Conservation (phyloP, 176 grass and related monocot species). For the Saccharum officinarum region DNA sequence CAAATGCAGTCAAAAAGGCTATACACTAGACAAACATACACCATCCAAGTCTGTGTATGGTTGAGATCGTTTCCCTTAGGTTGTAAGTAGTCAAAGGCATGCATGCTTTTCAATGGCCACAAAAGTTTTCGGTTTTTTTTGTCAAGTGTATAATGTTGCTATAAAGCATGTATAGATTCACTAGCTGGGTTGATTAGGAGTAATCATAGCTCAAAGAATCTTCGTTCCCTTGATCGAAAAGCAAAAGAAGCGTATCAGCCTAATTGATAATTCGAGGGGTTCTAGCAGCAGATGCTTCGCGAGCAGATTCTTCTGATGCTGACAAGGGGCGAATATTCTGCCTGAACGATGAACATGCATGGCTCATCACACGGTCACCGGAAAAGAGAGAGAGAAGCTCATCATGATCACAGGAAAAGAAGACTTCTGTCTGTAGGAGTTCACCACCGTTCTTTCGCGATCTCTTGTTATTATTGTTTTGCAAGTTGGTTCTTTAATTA, state of each 20-base stretch:
- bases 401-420: not conserved
- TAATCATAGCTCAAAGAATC: slow-evolving; percentile 18
- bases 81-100: not conserved
- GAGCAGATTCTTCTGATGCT: slow-evolving; percentile 13
- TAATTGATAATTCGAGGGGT: not conserved
- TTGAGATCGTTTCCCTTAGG: not conserved
- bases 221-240: not conserved
- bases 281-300: not conserved
- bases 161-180: not conserved
- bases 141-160: not conserved
- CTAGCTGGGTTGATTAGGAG: not conserved
- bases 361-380: not conserved
- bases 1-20: slow-evolving; percentile 16
- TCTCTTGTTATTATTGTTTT: not conserved
- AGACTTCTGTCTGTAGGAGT: not conserved
- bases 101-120: too few relatives aligned
- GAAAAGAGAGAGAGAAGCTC: not conserved
- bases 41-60: not conserved
- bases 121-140: not conserved
- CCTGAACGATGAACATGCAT: not conserved
- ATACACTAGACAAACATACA: not conserved
- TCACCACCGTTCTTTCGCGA: not conserved
- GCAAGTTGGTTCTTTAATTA: not conserved
- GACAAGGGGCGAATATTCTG: slow-evolving; percentile 26
- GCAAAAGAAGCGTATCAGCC: not conserved